Evolutionary conservation across 1,284 basidiomycete species (phyloP), one percentile per base, ranked within the genome.

Genomic region (Ganoderma boninense): DNA sequence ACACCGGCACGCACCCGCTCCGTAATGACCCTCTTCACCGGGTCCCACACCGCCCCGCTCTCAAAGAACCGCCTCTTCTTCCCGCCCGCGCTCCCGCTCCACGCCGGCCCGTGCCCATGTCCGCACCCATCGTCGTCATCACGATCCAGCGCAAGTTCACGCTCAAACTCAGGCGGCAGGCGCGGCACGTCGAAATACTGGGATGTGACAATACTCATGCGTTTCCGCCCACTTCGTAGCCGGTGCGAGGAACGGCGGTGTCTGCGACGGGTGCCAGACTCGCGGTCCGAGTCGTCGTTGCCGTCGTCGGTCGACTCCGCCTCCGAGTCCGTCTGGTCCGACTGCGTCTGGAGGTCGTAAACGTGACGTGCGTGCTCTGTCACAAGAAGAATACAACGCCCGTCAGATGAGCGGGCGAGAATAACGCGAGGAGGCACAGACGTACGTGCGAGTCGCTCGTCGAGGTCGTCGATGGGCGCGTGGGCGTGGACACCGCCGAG

Each of bases 371-470:
- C 85, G 68, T 92, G 89, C 79, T 91, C 91, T 91, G 75, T 7
- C 52, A 6, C 71, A 60, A 20, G n/a, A n/a, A n/a, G n/a, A n/a
- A n/a, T n/a, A n/a, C n/a, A n/a, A n/a, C n/a, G n/a, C n/a, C n/a
- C n/a, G n/a, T n/a, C n/a, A n/a, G n/a, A n/a, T n/a, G n/a, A n/a
- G n/a, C n/a, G n/a, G n/a, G n/a, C n/a, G n/a, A n/a, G n/a, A n/a
- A n/a, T n/a, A n/a, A n/a, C n/a, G n/a, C n/a, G n/a, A n/a, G n/a
- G 62, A 23, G 42, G 18, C 0, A 63, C 4, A 29, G 11, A 84
- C 91, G 79, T 78, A 94, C 93, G 90, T 16, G 92, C 91, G 54
- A 95, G 83, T 65, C 84, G 84, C 67, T 89, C 87, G 75, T 95
- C 94, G 52, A 94, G 77, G 23, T 89, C 87, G 71, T 93, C 86